Percentiles rank a stretch among this genome's conserved stretches.
These are phyloP conservation scores for Asterochloris erici DNA, from an alignment of 139 green algal species.

Conservation along the genomic window DNA sequence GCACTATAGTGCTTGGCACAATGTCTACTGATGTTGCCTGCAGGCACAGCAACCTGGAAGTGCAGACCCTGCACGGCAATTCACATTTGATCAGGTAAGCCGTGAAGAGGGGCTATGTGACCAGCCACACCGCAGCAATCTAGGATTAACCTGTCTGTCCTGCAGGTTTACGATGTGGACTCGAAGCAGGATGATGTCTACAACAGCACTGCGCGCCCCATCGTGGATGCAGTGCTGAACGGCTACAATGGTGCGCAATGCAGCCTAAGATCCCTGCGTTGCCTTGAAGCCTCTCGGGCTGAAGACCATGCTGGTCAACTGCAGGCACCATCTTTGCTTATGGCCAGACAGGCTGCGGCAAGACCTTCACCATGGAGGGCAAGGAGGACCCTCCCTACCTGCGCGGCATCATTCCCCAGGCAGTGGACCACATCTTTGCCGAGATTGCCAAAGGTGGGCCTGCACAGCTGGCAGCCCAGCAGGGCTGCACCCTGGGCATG, in stretches of 20 bases:
- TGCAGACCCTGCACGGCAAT: neutral
- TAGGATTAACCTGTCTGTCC: neutral
- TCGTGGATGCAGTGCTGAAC: conserved; percentile 77
- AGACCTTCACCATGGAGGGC: conserved; percentile 77
- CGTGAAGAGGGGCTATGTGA: neutral
- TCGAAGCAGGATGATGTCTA: conserved; percentile 70
- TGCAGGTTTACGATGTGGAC: conserved; percentile 58
- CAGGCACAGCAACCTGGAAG: conserved; percentile 1
- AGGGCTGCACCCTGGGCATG: no score
- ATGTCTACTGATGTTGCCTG: neutral
- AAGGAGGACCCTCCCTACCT: conserved; percentile 18
- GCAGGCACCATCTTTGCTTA: conserved; percentile 58
- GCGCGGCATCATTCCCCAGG: conserved; percentile 79
- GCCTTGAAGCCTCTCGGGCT: neutral
- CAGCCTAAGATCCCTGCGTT: neutral
- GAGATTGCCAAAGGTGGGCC: conserved; percentile 18
- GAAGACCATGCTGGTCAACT: neutral
- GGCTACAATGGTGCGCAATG: conserved; percentile 74
- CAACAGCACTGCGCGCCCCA: conserved; percentile 50
- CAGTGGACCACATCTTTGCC: conserved; percentile 70
- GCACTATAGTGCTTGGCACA: no score
- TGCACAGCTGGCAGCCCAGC: no score
- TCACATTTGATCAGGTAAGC: conserved; percentile 18
- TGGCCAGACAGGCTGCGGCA: conserved; percentile 64
- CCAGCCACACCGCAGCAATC: neutral